phyloP scores from a whole-genome alignment of 2,329 filamentous ascomycete genomes.

The Aspergillus chevalieri region DNA sequence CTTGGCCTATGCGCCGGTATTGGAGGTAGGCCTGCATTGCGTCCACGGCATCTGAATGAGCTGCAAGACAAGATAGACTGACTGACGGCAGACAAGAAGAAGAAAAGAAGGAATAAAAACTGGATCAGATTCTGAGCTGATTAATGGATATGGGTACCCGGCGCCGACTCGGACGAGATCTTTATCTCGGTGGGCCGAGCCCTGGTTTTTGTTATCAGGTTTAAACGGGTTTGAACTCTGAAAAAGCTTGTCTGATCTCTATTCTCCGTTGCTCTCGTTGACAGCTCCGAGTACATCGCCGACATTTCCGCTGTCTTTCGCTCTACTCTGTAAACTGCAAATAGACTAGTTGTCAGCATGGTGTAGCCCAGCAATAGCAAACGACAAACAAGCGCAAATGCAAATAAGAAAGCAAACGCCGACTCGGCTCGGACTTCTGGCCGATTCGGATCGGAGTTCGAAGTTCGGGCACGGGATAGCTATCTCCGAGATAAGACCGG shows the following conservation, averaged over 20 bases:
- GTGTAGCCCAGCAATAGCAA: not conserved
- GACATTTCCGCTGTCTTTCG: not conserved
- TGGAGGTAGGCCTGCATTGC: slow-evolving; percentile 21
- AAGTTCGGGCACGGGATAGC: not conserved
- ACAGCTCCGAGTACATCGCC: not conserved
- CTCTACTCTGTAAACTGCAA: not conserved
- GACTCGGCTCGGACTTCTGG: not conserved
- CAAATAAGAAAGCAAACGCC: not conserved
- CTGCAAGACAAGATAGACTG: not conserved
- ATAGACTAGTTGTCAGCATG: too few species aligned
- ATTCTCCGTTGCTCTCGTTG: not conserved
- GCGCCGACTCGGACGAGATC: not conserved
- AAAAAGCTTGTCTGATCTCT: not conserved
- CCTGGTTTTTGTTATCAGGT: not conserved
- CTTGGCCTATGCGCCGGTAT: slow-evolving; percentile 15
- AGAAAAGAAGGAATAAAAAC: not conserved
- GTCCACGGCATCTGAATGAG: too few species aligned
- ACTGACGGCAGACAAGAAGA: not conserved
- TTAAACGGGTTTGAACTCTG: not conserved
- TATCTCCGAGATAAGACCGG: not conserved
- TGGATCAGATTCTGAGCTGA: not conserved
- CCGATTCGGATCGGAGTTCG: not conserved
- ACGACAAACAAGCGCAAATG: not conserved
- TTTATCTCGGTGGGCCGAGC: not conserved
- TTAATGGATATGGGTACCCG: not conserved